Evolutionary conservation across 352 stramenopile genomes (phyloP).

Genomic region (Pythium phragmitis): DNA sequence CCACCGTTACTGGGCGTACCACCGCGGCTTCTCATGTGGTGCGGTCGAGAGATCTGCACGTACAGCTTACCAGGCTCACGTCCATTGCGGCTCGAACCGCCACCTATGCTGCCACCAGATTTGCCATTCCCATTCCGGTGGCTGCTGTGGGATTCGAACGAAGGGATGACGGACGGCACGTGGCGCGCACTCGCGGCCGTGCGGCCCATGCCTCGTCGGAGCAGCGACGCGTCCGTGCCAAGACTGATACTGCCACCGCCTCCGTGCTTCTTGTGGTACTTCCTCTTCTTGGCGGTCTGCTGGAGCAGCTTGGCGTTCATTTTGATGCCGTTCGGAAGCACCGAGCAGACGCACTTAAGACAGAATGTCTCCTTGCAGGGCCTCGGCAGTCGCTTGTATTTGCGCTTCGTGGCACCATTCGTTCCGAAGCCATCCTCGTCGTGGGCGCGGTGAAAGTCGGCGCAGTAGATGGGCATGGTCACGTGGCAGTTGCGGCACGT

Average conservation of each 20-base stretch:
- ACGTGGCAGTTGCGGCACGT: slow-evolving; percentile 67
- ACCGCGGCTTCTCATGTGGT: slow-evolving; percentile 8
- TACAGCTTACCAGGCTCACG: slow-evolving; percentile 19
- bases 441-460: slow-evolving; percentile 48
- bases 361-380: slow-evolving; percentile 80
- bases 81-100: slow-evolving; percentile 6
- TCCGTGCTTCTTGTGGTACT: slow-evolving; percentile 28
- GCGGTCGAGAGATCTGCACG: slow-evolving; percentile 20
- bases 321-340: slow-evolving; percentile 56
- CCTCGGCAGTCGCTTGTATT: slow-evolving; percentile 14
- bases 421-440: slow-evolving; percentile 17
- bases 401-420: background rate
- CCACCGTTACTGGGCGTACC: background rate
- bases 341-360: slow-evolving; percentile 65
- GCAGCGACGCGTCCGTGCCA: slow-evolving; percentile 24
- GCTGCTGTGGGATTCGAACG: slow-evolving; percentile 2
- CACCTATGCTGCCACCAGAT: background rate
- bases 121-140: slow-evolving; percentile 3
- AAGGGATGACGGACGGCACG: slow-evolving; percentile 8
- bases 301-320: slow-evolving; percentile 69
- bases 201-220: slow-evolving; percentile 16
- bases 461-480: slow-evolving; percentile 75
- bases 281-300: slow-evolving; percentile 55
- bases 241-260: slow-evolving; percentile 13
- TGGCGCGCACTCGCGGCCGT: slow-evolving; percentile 9